Percentiles rank a stretch among this genome's conserved stretches.
These are phyloP conservation scores for Camellia oleifera DNA, from an alignment of 179 eudicot species.

Conservation along the genomic window DNA sequence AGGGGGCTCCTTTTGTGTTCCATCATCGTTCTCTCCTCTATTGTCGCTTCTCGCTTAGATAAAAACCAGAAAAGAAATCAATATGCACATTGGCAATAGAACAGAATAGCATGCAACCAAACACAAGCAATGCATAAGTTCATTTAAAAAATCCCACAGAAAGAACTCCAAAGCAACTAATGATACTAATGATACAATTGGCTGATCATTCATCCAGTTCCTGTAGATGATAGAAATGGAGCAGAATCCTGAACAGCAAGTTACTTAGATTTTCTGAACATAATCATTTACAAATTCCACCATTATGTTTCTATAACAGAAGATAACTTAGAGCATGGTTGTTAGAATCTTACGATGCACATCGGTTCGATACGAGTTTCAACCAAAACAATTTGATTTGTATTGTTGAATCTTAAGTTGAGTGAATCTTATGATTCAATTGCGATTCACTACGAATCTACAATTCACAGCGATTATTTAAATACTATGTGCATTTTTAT, in stretches of 20 bases:
- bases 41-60: conserved; percentile 20
- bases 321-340: neutral
- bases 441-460: no score
- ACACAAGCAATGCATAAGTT: neutral
- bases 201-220: neutral
- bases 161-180: neutral
- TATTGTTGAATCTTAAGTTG: no score
- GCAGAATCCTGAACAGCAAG: neutral
- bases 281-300: neutral
- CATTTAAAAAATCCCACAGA: neutral
- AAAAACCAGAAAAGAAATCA: conserved; percentile 7
- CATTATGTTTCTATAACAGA: neutral
- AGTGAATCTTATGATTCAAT: no score
- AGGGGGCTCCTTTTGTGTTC: conserved; percentile 60
- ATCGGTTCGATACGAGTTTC: no score
- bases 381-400: no score
- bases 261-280: neutral
- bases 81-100: neutral
- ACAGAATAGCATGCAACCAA: neutral
- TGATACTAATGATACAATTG: neutral
- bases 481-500: no score
- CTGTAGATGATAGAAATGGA: neutral
- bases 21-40: conserved; percentile 46
- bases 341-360: no score
- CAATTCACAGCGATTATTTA: no score